A percentile compares a stretch with the other conserved stretches of the same genome.
phyloP scores from a whole-genome alignment of 1,139 yeast genomes.

The Blastobotrys apis region DNA sequence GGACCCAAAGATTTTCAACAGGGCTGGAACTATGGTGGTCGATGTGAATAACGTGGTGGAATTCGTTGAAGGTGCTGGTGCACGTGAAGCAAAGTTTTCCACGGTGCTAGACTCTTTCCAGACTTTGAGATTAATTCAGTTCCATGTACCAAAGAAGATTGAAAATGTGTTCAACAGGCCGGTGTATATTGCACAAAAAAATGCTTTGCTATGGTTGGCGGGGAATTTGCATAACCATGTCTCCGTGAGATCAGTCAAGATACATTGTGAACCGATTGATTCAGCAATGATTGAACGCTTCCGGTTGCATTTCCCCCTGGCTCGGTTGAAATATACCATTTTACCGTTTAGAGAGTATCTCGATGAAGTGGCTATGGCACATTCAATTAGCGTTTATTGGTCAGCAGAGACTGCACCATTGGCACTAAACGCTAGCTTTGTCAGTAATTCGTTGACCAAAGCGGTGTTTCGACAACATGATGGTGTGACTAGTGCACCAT shows the following conservation, averaged over 20 bases:
- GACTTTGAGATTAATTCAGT: conserved; percentile 6
- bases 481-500: conserved; percentile 9
- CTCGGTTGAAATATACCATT: conserved; percentile 1
- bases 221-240: not conserved
- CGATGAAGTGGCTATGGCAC: conserved; percentile 10
- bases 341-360: conserved; percentile 8
- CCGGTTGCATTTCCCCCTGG: not conserved
- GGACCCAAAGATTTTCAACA: conserved; percentile 1
- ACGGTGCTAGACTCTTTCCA: conserved; percentile 1
- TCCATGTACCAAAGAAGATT: not conserved
- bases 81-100: not conserved
- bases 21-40: conserved; percentile 1
- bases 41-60: conserved; percentile 7
- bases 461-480: conserved; percentile 10
- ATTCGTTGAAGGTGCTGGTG: conserved; percentile 1
- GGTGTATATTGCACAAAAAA: not conserved
- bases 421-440: conserved; percentile 9
- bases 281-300: conserved; percentile 7
- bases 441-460: conserved; percentile 5
- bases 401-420: conserved; percentile 10
- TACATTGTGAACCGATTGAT: conserved; percentile 11
- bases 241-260: not conserved
- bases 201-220: conserved; percentile 5
- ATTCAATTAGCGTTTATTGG: conserved; percentile 9
- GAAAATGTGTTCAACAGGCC: not conserved